Conservation (phyloP, 2,329 filamentous ascomycete species). For the Blastomyces emzantsi region DNA sequence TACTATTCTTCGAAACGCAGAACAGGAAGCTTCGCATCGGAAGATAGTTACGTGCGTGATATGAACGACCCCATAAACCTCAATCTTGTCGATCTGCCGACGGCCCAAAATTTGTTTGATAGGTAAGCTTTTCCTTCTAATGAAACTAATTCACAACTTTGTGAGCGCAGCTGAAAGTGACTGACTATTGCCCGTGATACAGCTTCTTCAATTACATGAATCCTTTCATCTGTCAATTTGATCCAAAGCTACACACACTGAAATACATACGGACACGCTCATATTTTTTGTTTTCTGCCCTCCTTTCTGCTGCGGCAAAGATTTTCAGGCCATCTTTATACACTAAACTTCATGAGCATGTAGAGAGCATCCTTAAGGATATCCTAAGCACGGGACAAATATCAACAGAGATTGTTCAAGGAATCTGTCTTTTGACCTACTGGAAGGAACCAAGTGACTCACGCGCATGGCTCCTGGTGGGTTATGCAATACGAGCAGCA, state of each 20-base stretch:
- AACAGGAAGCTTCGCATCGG: not conserved
- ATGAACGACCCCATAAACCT: slow-evolving; percentile 24
- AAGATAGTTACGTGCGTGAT: slow-evolving; percentile 12
- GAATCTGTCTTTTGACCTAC: slow-evolving; percentile 30
- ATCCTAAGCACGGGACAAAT: slow-evolving; percentile 29
- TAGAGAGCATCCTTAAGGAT: slow-evolving; percentile 24
- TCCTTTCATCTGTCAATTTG: slow-evolving; percentile 36
- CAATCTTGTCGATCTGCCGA: slow-evolving; percentile 21
- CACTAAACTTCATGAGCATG: slow-evolving; percentile 21
- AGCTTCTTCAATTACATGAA: slow-evolving; percentile 36
- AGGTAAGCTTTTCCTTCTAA: slow-evolving; percentile 16
- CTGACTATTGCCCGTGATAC: not conserved
- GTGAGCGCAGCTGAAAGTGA: not conserved
- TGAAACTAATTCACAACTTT: not conserved
- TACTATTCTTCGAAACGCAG: slow-evolving; percentile 7
- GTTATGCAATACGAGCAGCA: slow-evolving; percentile 35
- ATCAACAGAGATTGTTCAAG: slow-evolving; percentile 34
- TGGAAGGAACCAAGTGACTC: slow-evolving; percentile 39
- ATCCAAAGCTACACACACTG: slow-evolving; percentile 33
- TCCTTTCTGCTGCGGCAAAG: slow-evolving; percentile 31
- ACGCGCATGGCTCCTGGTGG: slow-evolving; percentile 33
- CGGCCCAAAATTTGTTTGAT: slow-evolving; percentile 26
- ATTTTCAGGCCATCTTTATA: slow-evolving; percentile 30
- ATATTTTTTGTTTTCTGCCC: slow-evolving; percentile 30
- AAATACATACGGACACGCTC: slow-evolving; percentile 29